A percentile compares a stretch with the other conserved stretches of the same genome.
Evolutionary conservation across 768 basidiomycete genomes (phyloP).

Genomic region (Mrakia hoshinonis): DNA sequence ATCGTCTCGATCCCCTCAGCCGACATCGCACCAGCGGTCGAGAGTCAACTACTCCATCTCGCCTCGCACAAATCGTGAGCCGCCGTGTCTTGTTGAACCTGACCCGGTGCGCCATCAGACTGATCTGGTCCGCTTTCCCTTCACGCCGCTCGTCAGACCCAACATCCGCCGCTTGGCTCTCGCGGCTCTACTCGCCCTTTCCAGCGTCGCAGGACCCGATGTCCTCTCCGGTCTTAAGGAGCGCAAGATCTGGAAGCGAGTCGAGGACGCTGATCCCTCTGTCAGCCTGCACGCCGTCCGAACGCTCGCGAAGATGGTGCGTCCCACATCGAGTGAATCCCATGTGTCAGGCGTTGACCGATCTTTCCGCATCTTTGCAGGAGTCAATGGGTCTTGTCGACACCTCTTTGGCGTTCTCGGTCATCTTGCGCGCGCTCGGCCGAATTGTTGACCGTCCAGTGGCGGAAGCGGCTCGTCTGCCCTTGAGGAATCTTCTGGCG

Average conservation of each 20-base stretch:
- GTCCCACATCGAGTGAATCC: too few species aligned
- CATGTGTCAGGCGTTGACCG: not conserved
- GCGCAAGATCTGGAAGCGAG: conserved; percentile 32
- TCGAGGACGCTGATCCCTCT: not conserved
- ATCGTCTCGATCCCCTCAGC: conserved; percentile 55
- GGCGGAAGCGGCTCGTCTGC: not conserved
- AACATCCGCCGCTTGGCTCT: conserved; percentile 58
- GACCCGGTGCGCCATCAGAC: not conserved
- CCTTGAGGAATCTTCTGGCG: not conserved
- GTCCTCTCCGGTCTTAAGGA: conserved; percentile 45
- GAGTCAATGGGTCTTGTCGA: not conserved
- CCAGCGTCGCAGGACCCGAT: conserved; percentile 44
- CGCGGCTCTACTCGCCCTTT: conserved; percentile 52
- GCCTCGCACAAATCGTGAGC: conserved; percentile 70
- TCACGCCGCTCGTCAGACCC: conserved; percentile 42
- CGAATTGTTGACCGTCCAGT: not conserved
- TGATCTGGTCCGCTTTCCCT: not conserved
- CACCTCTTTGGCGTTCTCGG: not conserved
- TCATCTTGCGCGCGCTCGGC: not conserved
- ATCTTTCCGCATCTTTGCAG: not conserved
- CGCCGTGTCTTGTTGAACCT: conserved; percentile 35
- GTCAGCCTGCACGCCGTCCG: conserved; percentile 15
- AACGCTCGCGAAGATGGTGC: conserved; percentile 1
- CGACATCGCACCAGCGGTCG: conserved; percentile 68
- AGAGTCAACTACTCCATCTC: conserved; percentile 55